Evolutionary conservation across 805 yeast genomes (phyloP).

Genomic region (Yamadazyma sp.): DNA sequence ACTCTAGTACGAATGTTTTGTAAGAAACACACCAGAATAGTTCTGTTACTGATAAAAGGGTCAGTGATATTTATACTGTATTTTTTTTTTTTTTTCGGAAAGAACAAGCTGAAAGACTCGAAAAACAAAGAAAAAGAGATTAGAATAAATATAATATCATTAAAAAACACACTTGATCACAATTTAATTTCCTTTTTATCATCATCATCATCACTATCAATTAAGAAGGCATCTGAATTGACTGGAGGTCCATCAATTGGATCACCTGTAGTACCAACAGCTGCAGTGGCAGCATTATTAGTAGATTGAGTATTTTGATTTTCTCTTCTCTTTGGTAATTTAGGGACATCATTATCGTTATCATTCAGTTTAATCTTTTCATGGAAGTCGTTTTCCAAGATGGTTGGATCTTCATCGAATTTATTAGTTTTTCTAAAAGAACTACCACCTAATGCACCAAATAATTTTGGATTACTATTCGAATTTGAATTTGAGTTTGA

Average conservation of each 20-base stretch:
- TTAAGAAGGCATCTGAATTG: conserved; percentile 41
- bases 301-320: neutral
- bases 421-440: conserved; percentile 24
- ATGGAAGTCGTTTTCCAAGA: conserved; percentile 48
- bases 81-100: too few relatives aligned
- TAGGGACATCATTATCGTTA: conserved; percentile 18
- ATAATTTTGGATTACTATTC: conserved; percentile 23
- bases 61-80: too few relatives aligned
- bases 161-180: too few relatives aligned
- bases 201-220: conserved; percentile 44
- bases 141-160: too few relatives aligned
- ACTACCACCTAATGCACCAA: conserved; percentile 48
- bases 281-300: conserved; percentile 7
- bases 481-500: neutral
- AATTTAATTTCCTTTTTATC: conserved; percentile 15
- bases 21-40: too few relatives aligned
- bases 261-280: conserved; percentile 37
- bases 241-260: conserved; percentile 40
- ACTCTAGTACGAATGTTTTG: too few relatives aligned
- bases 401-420: conserved; percentile 57
- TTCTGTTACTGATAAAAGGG: too few relatives aligned
- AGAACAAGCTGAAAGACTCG: too few relatives aligned
- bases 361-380: conserved; percentile 43
- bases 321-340: conserved; percentile 15
- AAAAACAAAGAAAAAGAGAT: too few relatives aligned